phyloP scores from a whole-genome alignment of 106 monocot genomes.

The Allium sativum region DNA sequence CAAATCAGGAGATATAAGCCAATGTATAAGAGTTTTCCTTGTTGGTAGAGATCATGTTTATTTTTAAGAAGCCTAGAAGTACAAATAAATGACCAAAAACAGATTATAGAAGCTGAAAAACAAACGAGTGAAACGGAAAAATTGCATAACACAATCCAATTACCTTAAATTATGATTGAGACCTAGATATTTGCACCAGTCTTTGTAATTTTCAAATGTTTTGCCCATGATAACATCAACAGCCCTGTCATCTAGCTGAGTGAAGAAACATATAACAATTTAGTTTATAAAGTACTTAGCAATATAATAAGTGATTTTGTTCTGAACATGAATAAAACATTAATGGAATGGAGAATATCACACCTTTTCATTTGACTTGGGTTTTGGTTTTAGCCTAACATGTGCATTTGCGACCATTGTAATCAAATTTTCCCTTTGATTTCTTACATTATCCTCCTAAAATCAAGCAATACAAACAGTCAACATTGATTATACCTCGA shows the following conservation, averaged over 20 bases:
- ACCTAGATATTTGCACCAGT: conserved; percentile 95
- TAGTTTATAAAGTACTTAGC: background rate
- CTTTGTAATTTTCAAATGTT: conserved; percentile 83
- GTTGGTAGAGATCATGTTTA: conserved; percentile 71
- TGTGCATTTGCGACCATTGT: conserved; percentile 78
- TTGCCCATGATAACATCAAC: conserved; percentile 80
- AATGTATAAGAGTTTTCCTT: conserved; percentile 88
- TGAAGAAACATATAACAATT: background rate
- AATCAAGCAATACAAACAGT: conserved; percentile 8
- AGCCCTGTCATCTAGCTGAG: conserved; percentile 87
- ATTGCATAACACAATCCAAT: background rate
- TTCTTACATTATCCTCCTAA: conserved; percentile 77
- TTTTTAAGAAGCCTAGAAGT: conserved; percentile 58
- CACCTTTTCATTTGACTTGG: conserved; percentile 89
- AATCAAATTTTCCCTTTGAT: conserved; percentile 93
- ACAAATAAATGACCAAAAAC: background rate
- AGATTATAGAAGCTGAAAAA: too few species aligned
- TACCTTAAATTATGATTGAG: conserved; percentile 88
- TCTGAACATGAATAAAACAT: too few species aligned
- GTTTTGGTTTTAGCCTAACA: conserved; percentile 71
- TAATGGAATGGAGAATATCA: background rate
- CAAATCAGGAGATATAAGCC: conserved; percentile 95
- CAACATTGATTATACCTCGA: background rate
- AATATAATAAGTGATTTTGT: too few species aligned
- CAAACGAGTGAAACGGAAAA: background rate